Evolutionary conservation across 257 asterid genomes (phyloP), one percentile per base, ranked within the genome.

Genomic region (Schizonepeta tenuifolia): DNA sequence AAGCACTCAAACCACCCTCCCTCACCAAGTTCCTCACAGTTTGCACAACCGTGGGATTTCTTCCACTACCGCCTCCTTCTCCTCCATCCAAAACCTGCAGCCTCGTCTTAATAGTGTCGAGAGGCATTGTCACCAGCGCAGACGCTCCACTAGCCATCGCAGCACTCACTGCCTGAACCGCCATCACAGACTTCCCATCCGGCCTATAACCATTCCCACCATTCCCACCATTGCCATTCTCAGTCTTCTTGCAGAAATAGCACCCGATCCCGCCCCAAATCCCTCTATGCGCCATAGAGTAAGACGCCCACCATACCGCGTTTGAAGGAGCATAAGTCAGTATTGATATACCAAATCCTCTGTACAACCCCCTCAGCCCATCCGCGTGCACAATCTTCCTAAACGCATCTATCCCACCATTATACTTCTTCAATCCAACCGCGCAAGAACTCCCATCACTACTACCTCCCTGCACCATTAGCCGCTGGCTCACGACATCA

Each of bases 291-390:
- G 89, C 94, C 9, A 84, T 49, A 0, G 99, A 88, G 81, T 92
- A 95, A 51, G 99, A 90, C 9, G 92, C 96, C 99, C 99, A 95
- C 99, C 99, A 95, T 14, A 87, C 98, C 0, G 99, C 99, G 76
- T 92, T 95, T 1, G 99, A 95, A 49, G 99, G 99, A 9, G 99
- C 99, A 51, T 92, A 95, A 58, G 99, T 92, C 73, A 95, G 70
- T 33, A 89, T 95, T 4, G 99, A 95, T 6, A 92, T 92, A 73
- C 98, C 99, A 67, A 95, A 95, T 26, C 99, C 99, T 44, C 99
- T 81, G 60, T 95, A 95, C 84, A 95, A 78, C 17, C 99, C 99
- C 62, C 85, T 83, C 18, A 84, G 62, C 11, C 99, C 99, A 78
- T 92, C 96, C 0, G 84, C 67, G 8, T 47, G 54, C 6, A 88